Conservation (phyloP, 1,284 basidiomycete genomes). For the Exobasidium cylindrosporum region DNA sequence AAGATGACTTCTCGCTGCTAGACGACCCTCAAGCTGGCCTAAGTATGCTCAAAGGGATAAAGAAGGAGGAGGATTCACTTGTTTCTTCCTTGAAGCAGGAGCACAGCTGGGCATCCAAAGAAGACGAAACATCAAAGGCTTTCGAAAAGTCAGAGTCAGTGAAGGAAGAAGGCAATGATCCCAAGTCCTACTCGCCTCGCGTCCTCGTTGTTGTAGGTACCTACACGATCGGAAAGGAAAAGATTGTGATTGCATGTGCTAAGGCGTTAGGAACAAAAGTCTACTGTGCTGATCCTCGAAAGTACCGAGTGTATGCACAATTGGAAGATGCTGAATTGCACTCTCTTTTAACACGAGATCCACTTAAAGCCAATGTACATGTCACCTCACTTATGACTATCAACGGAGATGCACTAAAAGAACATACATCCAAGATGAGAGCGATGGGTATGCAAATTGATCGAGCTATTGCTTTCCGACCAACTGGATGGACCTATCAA, state of each 20-base stretch:
- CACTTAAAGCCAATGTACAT: constrained; percentile 74
- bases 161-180: background rate
- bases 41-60: background rate
- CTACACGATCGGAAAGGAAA: constrained; percentile 95
- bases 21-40: constrained; percentile 1
- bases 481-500: constrained; percentile 87
- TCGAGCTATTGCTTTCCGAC: constrained; percentile 77
- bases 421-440: constrained; percentile 65
- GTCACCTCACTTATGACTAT: constrained; percentile 77
- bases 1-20: background rate
- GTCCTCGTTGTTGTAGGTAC: constrained; percentile 84
- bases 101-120: background rate
- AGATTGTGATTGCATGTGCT: constrained; percentile 91
- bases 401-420: constrained; percentile 71
- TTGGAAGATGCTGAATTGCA: constrained; percentile 67
- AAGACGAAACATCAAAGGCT: background rate
- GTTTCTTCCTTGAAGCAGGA: too few relatives aligned
- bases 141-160: background rate
- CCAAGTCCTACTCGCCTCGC: constrained; percentile 31
- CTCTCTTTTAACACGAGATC: constrained; percentile 72
- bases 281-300: constrained; percentile 71
- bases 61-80: constrained; percentile 3
- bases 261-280: constrained; percentile 77
- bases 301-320: constrained; percentile 45
- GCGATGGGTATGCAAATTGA: constrained; percentile 72